Evolutionary conservation across 164 flowering plant genomes (phyloP).

Genomic region (Litsea cubeba): DNA sequence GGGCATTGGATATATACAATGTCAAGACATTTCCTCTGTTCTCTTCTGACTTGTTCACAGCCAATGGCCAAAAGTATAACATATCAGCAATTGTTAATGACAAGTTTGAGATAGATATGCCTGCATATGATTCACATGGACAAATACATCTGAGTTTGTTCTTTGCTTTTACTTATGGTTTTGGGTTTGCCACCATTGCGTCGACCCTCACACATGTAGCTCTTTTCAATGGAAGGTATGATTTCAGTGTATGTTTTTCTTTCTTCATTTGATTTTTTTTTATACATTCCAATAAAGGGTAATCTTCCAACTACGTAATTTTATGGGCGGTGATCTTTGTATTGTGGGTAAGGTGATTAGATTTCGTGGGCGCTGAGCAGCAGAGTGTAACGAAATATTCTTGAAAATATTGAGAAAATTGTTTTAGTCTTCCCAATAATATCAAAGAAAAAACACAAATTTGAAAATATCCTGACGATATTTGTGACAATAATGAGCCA

Average conservation of each 20-base stretch:
- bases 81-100: conserved; percentile 37
- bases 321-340: background rate
- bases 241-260: no score
- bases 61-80: conserved; percentile 32
- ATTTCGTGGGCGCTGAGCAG: no score
- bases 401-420: no score
- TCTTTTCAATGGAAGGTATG: conserved; percentile 54
- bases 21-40: conserved; percentile 39
- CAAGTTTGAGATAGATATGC: conserved; percentile 38
- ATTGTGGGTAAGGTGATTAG: background rate
- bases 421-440: no score
- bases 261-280: no score
- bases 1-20: conserved; percentile 32
- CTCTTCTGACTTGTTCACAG: conserved; percentile 36
- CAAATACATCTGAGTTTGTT: conserved; percentile 37
- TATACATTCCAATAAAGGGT: background rate
- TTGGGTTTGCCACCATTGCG: conserved; percentile 53
- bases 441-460: no score
- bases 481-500: no score
- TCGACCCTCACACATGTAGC: conserved; percentile 54
- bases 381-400: no score
- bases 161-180: conserved; percentile 48
- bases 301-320: background rate
- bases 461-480: no score
- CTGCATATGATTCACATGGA: conserved; percentile 32